Evolutionary conservation across 208 protist genomes (phyloP), one percentile per base, ranked within the genome.

Genomic region (Leptomonas pyrrhocoris): DNA sequence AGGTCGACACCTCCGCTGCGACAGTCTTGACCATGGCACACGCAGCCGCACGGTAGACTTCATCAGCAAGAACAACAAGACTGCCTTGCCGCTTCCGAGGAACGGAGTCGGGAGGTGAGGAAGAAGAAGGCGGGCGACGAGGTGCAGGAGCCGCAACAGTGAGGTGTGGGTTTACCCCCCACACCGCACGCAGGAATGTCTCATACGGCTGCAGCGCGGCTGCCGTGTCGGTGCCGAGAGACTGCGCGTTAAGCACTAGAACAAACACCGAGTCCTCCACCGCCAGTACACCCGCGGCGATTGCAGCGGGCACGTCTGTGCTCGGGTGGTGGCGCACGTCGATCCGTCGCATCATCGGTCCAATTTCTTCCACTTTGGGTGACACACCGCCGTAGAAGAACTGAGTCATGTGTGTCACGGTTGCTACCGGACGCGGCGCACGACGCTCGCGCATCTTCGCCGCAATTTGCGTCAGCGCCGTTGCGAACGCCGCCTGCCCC

Each of bases 321-420:
- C 30, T n/a, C 18, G 50, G 46, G 19, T 58, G 28, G 43, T 30
- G 6, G 38, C 57, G 43, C 18, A 80, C 43, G 8, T 53, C 12
- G 31, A 80, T 42, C 9, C 68, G 74, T 18, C 58, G 48, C 48
- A 80, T 42, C 68, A 74, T 73, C 43, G 68, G 48, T 21, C 12
- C 28, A 8, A 80, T 71, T 25, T 80, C 74, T 18, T 57, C 68
- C 7, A 23, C 21, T 34, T 66, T 64, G 12, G 74, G 74, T 15
- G 68, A 68, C 8, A 74, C 57, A 13, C 43, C 68, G 19, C 74
- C 74, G 50, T 80, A 80, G 53, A 61, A 80, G 49, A 72, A 65
- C 23, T 80, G 74, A 1, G 71, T 71, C 55, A 71, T 77, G 63
- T 71, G 57, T 11, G 71, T 71, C 25, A 54, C 63, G 9, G 56